Evolutionary conservation across 257 asterid species (phyloP), one percentile per base, ranked within the genome.

Genomic region (Solanum rostratum): DNA sequence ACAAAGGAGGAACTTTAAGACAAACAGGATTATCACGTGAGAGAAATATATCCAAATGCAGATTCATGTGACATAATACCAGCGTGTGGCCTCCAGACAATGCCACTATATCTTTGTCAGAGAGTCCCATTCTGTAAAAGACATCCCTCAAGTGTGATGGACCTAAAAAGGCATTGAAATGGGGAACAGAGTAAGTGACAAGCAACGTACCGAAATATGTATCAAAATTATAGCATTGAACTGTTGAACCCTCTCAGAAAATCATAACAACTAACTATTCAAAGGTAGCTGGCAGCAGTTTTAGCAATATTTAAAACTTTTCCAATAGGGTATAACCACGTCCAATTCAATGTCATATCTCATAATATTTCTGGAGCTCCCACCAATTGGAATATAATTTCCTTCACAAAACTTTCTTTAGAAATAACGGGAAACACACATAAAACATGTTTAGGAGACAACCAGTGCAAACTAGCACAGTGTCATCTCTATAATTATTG

Each of bases 41-140:
- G 43, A n/a, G 19, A 78, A 27, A 10, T 78, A 29, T 41, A 29
- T 52, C 84, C 19, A 33, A 50, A 83, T 65, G 46, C 33, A n/a
- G 76, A 84, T 83, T 24, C 70, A 55, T 33, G 22, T 60, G 60
- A 62, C 73, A 46, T 50, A 22, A 15, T 92, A 94, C 98, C 97
- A 95, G 84, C 79, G 98, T 95, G 89, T 95, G 98, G 70, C 91
- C 98, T 49, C 98, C 98, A 20, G 97, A 94, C 54, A 95, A 89
- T 87, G 98, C 95, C 41, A 94, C 98, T 3, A 95, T 94, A 80
- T 93, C 98, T 89, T 84, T 87, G 88, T 94, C 95, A 0, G 92
- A 62, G 80, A 95, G 91, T 10, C 98, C 98, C 98, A 95, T 95
- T 55, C 98, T 90, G 54, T 91, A 55, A 87, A 95, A 95, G 80